Evolutionary conservation across 2,329 filamentous ascomycete species (phyloP).

Genomic region (Aspergillus phoenicis): DNA sequence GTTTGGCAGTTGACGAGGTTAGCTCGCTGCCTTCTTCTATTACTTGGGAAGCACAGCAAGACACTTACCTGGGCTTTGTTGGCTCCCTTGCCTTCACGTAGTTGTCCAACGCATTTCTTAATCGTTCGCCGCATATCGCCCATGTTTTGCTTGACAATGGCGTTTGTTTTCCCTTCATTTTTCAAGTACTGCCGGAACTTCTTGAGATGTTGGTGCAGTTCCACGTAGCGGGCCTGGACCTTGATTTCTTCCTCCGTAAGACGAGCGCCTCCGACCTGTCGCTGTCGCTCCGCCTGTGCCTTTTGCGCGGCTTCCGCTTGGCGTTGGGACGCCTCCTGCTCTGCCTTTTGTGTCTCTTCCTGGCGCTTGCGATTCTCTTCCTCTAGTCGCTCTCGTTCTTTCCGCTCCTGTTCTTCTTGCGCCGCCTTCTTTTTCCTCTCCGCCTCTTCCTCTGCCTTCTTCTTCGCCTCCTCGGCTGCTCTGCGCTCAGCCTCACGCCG

Average conservation of each 20-base stretch:
- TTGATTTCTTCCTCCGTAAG: constrained; percentile 43
- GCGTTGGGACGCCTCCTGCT: constrained; percentile 33
- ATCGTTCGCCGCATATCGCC: constrained; percentile 74
- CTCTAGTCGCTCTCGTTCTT: constrained; percentile 37
- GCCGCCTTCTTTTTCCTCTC: constrained; percentile 43
- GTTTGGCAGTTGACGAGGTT: constrained; percentile 8
- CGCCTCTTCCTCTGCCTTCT: constrained; percentile 36
- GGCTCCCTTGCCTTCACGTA: constrained; percentile 63
- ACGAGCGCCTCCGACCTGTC: constrained; percentile 31
- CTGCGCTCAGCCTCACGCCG: constrained; percentile 46
- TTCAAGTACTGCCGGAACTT: constrained; percentile 56
- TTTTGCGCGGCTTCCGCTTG: constrained; percentile 30
- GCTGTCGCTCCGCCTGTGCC: constrained; percentile 32
- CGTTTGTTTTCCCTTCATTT: constrained; percentile 59
- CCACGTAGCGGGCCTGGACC: constrained; percentile 53
- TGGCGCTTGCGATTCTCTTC: constrained; percentile 38
- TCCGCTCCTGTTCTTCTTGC: constrained; percentile 36
- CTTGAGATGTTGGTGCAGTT: constrained; percentile 70
- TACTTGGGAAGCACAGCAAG: neutral
- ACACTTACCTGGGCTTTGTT: constrained; percentile 60
- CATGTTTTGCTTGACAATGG: constrained; percentile 63
- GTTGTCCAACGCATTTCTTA: constrained; percentile 70
- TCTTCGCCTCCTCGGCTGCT: constrained; percentile 44
- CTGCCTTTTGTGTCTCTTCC: constrained; percentile 31
- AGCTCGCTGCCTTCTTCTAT: constrained; percentile 5